phyloP scores from a whole-genome alignment of 208 protist species.

The Trypanosomatidae sp. region DNA sequence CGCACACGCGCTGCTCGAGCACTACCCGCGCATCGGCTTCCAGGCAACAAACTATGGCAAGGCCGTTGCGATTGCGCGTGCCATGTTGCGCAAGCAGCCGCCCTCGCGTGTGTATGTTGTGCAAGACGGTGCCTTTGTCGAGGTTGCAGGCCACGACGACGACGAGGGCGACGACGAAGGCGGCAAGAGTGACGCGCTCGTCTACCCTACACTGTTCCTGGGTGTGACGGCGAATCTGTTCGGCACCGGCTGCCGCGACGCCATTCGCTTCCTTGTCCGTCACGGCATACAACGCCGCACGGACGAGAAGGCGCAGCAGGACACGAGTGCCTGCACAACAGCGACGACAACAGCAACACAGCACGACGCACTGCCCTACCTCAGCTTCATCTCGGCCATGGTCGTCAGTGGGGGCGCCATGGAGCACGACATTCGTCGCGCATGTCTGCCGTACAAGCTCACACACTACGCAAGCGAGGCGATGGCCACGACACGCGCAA shows the following conservation, averaged over 20 bases:
- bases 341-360: conserved; percentile 6
- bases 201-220: conserved; percentile 55
- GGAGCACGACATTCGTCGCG: conserved; percentile 79
- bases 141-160: conserved; percentile 10
- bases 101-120: conserved; percentile 33
- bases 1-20: conserved; percentile 8
- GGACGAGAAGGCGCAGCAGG: conserved; percentile 6
- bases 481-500: neutral
- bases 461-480: conserved; percentile 23
- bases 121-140: conserved; percentile 35
- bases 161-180: conserved; percentile 3
- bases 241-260: conserved; percentile 72
- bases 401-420: conserved; percentile 79
- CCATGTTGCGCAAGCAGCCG: conserved; percentile 36
- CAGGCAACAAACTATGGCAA: conserved; percentile 61
- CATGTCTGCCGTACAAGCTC: conserved; percentile 39
- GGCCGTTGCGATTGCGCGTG: conserved; percentile 23
- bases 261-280: conserved; percentile 61
- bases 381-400: conserved; percentile 32
- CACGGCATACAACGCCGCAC: conserved; percentile 30
- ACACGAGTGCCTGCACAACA: conserved; percentile 7
- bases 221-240: conserved; percentile 67
- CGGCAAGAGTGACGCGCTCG: conserved; percentile 1
- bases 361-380: conserved; percentile 6
- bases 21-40: conserved; percentile 45